Evolutionary conservation across 306 rosid genomes (phyloP), one percentile per base, ranked within the genome.

Genomic region (Prinsepia uniflora): DNA sequence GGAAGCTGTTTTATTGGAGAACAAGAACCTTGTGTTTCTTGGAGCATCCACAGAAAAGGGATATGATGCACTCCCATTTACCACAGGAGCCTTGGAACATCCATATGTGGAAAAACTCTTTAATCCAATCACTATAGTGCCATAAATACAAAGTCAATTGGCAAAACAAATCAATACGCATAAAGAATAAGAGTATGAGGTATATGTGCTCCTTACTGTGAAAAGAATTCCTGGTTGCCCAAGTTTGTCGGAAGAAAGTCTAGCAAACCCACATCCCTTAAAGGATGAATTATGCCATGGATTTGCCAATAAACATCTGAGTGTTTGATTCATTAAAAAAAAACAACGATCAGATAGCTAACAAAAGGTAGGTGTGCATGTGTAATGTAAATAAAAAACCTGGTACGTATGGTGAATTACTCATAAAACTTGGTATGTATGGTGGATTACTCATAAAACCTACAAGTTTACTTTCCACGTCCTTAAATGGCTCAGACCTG

Each of bases 201-300:
- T 72, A 54, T 61, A 55, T 72, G 66, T 63, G 83, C 78, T 81
- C 74, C 97, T 86, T 89, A 95, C 99, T 72, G 87, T 24, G 97
- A 71, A 80, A 75, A 95, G 81, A 95, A 95, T 42, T 86, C 88
- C 76, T 83, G 85, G 81, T 95, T 95, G 65, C 87, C 92, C 83
- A 19, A 53, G 80, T 95, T 95, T 71, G 95, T 95, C 36, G 99
- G 99, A 71, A 95, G 96, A 83, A 95, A 95, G 85, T 77, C 99
- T 89, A 44, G 88, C 91, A 78, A 91, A 87, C 64, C 99, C 99
- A 20, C 96, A 89, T 76, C 99, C 99, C 80, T 95, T 97, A 49
- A 95, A 91, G 75, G 97, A 65, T 66, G 99, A 89, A 86, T 95
- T 95, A 74, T 95, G 99, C 99, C 99, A 95, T 8, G 99, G 99